Conservation (phyloP, 1,284 basidiomycete species). For the Mycena citricolor region DNA sequence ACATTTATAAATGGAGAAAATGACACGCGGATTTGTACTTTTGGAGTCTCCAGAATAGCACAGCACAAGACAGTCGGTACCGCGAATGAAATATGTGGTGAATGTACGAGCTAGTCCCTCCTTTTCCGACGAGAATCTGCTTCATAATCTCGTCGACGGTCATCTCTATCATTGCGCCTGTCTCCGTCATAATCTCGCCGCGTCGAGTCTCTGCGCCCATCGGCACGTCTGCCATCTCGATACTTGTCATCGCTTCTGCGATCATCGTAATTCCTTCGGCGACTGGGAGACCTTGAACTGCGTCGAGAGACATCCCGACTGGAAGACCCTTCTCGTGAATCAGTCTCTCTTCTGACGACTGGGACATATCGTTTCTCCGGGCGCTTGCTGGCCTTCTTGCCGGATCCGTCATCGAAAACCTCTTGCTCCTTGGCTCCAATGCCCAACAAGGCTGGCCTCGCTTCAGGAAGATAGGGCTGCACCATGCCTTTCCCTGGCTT, state of each 20-base stretch:
- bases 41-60: too few relatives aligned
- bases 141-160: constrained; percentile 23
- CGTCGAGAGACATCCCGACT: constrained; percentile 28
- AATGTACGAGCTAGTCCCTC: too few relatives aligned
- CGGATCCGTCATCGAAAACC: constrained; percentile 58
- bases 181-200: constrained; percentile 33
- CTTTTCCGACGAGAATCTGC: constrained; percentile 30
- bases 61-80: too few relatives aligned
- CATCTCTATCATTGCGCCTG: too few relatives aligned
- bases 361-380: constrained; percentile 78
- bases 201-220: constrained; percentile 27
- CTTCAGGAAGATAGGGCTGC: constrained; percentile 78
- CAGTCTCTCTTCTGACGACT: constrained; percentile 46
- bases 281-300: constrained; percentile 40
- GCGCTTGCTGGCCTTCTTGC: constrained; percentile 43
- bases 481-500: constrained; percentile 55
- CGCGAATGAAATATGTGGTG: too few relatives aligned
- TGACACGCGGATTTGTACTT: too few relatives aligned
- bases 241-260: constrained; percentile 28
- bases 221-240: constrained; percentile 22
- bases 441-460: constrained; percentile 82
- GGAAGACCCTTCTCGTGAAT: constrained; percentile 28
- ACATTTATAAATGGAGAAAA: too few relatives aligned
- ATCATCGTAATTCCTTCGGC: constrained; percentile 32
- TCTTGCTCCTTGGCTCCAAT: constrained; percentile 89